Percentiles rank a stretch among this genome's conserved stretches.
These are phyloP conservation scores for Voacanga thouarsii DNA, from an alignment of 257 asterid genomes.

Conservation along the genomic window DNA sequence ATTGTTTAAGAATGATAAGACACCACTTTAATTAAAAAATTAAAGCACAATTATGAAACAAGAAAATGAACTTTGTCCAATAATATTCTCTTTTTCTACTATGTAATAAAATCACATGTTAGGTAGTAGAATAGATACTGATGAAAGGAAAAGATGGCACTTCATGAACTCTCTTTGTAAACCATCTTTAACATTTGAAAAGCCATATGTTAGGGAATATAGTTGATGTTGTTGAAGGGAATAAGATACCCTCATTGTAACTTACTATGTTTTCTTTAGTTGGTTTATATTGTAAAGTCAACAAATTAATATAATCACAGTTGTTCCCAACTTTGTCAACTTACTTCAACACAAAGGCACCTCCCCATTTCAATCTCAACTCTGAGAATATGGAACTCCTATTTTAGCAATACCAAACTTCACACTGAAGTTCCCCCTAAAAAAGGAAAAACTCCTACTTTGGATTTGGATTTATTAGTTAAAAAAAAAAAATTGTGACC, in stretches of 20 bases:
- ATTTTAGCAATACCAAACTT: background rate
- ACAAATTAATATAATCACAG: slow-evolving; percentile 9
- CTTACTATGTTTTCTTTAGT: background rate
- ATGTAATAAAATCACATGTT: background rate
- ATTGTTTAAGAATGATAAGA: slow-evolving; percentile 16
- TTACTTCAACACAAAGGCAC: slow-evolving; percentile 12
- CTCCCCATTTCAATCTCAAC: background rate
- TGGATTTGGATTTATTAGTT: background rate
- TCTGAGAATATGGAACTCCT: background rate
- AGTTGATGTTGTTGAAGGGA: background rate
- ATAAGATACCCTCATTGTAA: background rate
- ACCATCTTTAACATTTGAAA: background rate
- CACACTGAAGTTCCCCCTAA: background rate
- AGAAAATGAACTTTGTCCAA: background rate
- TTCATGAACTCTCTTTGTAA: slow-evolving; percentile 5
- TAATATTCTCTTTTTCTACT: background rate
- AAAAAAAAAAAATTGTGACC: too few relatives aligned
- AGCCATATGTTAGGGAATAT: background rate
- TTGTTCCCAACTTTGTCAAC: slow-evolving; percentile 1
- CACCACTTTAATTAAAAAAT: slow-evolving; percentile 14
- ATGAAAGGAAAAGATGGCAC: too few relatives aligned
- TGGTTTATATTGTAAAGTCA: slow-evolving; percentile 14
- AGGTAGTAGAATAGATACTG: background rate
- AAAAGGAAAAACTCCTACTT: too few relatives aligned
- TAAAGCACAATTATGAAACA: background rate